Evolutionary conservation across 148 eudicot species (phyloP).

Genomic region (Persicaria maculosa): DNA sequence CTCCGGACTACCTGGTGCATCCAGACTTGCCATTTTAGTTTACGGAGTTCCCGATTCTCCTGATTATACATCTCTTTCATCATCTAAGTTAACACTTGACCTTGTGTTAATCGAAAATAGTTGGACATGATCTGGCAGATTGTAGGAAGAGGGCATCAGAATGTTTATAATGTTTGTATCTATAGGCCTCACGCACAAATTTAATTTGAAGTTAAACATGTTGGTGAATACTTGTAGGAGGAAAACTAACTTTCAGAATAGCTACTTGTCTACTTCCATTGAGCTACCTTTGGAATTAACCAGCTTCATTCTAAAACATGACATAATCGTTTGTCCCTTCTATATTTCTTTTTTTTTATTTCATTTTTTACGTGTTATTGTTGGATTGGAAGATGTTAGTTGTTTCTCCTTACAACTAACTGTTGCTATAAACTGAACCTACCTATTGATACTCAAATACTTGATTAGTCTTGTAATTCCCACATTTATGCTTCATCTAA

Average conservation of each 20-base stretch:
- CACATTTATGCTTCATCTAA: neutral
- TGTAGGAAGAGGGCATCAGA: neutral
- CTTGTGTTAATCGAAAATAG: neutral
- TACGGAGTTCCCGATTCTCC: neutral
- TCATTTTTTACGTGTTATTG: neutral
- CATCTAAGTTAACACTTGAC: neutral
- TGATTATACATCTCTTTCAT: neutral
- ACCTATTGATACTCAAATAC: neutral
- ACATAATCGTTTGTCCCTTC: neutral
- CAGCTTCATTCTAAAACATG: neutral
- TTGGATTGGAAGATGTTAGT: neutral
- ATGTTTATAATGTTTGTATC: neutral
- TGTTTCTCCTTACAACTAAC: neutral
- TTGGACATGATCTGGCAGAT: neutral
- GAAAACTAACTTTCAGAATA: neutral
- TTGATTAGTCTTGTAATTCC: neutral
- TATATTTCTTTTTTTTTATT: neutral
- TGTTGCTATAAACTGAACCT: neutral
- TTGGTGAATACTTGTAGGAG: no score
- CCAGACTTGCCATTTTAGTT: neutral
- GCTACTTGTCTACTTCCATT: neutral
- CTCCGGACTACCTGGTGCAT: neutral
- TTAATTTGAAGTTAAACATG: no score
- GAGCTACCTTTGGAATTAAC: neutral
- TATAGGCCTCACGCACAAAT: no score